A percentile compares a stretch with the other conserved stretches of the same genome.
Conservation (phyloP, 129 eudicot species). For the Saposhnikovia divaricata region DNA sequence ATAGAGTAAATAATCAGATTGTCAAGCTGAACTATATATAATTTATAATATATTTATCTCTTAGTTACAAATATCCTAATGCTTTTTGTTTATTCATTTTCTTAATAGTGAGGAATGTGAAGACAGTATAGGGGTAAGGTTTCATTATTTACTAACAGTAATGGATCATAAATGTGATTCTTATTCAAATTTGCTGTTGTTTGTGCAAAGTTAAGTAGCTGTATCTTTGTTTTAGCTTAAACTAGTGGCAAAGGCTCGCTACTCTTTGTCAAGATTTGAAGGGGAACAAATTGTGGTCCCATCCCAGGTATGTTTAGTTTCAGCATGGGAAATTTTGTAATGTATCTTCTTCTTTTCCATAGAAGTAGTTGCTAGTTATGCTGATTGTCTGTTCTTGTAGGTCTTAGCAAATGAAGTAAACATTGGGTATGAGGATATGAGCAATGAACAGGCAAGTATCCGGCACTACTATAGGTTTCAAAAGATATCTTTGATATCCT, state of each 20-base stretch:
- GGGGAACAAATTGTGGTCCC: conserved; percentile 89
- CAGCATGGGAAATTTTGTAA: neutral
- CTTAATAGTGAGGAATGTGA: conserved; percentile 72
- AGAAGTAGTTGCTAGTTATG: neutral
- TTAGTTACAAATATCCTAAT: conserved; percentile 1
- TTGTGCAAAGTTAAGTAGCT: conserved; percentile 2
- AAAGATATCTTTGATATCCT: neutral
- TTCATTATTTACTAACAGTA: neutral
- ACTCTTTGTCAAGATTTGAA: conserved; percentile 74
- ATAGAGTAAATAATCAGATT: conserved; percentile 52
- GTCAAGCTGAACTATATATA: neutral
- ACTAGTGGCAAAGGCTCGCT: conserved; percentile 82
- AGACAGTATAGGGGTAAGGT: conserved; percentile 82
- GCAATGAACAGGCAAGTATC: conserved; percentile 78
- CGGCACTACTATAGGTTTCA: neutral
- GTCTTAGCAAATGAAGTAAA: conserved; percentile 91
- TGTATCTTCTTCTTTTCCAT: neutral
- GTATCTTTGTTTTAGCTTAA: conserved; percentile 44
- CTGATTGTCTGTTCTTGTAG: conserved; percentile 23
- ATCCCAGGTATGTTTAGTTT: conserved; percentile 57
- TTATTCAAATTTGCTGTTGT: neutral
- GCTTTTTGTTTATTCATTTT: conserved; percentile 7
- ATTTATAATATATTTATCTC: neutral
- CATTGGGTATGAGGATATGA: conserved; percentile 91
- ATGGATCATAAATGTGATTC: neutral